Base-by-base conservation (phyloP, 306 rosid species). In the Prosopis cineraria region DNA sequence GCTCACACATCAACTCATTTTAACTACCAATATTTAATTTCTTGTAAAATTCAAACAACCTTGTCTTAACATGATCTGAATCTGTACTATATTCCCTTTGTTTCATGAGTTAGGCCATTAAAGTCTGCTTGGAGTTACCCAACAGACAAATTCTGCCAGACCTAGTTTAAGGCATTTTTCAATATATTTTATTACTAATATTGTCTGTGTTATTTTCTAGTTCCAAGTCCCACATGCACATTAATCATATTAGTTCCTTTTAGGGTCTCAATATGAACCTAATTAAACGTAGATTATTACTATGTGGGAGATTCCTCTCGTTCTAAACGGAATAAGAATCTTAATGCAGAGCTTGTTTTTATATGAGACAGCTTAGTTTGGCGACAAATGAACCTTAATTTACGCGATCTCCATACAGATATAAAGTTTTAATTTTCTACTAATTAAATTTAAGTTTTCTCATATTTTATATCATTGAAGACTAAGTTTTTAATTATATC, bases 41-140 rank as follows among this genome's bases (percentile, higher is more conserved):
- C 72, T 79, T 79, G 67, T 17, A 80, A n/a, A n/a, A 60, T 45
- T 34, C 75, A 65, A 70, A 47, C 72, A 37, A 64, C 39, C 43
- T 84, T 84, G 76, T 82, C 90, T 82, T 73, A 85, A 86, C 77
- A 78, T 58, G 41, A 70, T 78, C 70, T 84, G 71, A 66, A 83
- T 44, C 76, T 37, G 68, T 19, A 11, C 60, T 25, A 25, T 58
- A 41, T 40, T 22, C 59, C 6, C 64, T 24, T 72, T 75, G 27
- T 67, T 77, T 81, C 60, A 60, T 48, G 70, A 31, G 55, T 43
- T 70, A 79, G 86, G 65, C 72, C 53, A 79, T 68, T 75, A 50
- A 14, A 53, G 60, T 22, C 72, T 79, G 36, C 79, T 75, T 84
- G 87, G 87, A 82, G 75, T 79, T 84, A 75, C 75, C 79, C 84